Evolutionary conservation across 2,329 filamentous ascomycete species (phyloP).

Genomic region (Penicillium sp.): DNA sequence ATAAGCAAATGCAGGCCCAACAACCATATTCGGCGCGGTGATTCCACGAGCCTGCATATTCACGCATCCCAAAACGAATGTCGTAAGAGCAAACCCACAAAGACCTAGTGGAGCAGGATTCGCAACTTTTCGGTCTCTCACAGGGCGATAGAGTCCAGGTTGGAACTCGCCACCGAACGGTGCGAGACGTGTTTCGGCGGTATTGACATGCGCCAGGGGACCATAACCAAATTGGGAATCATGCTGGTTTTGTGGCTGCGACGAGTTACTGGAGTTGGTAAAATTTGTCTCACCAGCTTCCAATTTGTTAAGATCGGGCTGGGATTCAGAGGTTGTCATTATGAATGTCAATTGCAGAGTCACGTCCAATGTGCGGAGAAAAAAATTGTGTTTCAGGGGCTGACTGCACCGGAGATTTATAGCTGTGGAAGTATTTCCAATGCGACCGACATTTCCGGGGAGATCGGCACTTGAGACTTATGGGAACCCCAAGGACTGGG

Average conservation of each 20-base stretch:
- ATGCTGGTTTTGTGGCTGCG: not conserved
- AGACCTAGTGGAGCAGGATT: slow-evolving; percentile 74
- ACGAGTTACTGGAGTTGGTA: not conserved
- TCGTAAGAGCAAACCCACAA: slow-evolving; percentile 72
- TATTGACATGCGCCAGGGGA: slow-evolving; percentile 47
- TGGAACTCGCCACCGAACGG: slow-evolving; percentile 69
- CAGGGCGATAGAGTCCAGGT: slow-evolving; percentile 62
- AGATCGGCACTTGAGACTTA: not conserved
- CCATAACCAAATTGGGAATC: slow-evolving; percentile 25
- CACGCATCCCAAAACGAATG: slow-evolving; percentile 70
- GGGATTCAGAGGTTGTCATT: slow-evolving; percentile 1
- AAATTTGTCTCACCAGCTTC: slow-evolving; percentile 1
- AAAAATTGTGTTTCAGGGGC: not conserved
- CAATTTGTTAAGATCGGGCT: not conserved
- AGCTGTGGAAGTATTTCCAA: not conserved
- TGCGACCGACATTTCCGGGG: not conserved
- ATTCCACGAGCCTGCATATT: slow-evolving; percentile 65
- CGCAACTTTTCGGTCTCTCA: slow-evolving; percentile 64
- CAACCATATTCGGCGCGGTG: slow-evolving; percentile 60
- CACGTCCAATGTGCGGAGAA: not conserved
- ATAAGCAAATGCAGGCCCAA: slow-evolving; percentile 67
- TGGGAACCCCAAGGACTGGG: not conserved
- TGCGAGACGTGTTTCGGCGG: slow-evolving; percentile 41
- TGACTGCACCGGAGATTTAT: not conserved
- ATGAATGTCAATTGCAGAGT: not conserved